phyloP scores from a whole-genome alignment of 2,329 filamentous ascomycete species.

The Diaporthe sp. region DNA sequence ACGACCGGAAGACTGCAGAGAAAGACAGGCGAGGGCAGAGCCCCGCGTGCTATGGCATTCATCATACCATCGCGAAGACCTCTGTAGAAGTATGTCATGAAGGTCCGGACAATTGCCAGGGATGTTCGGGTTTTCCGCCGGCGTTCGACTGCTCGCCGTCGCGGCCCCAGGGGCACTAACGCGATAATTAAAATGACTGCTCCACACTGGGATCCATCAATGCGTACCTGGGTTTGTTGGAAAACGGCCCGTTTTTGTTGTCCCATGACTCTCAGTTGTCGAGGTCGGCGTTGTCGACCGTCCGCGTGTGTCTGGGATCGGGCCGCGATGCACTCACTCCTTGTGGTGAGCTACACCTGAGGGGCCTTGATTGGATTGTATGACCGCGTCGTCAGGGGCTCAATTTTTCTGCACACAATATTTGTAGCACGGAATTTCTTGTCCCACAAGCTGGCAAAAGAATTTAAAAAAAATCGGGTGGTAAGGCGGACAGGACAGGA shows the following conservation, averaged over 20 bases:
- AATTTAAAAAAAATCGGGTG: background rate
- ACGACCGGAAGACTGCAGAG: background rate
- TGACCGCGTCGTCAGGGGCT: background rate
- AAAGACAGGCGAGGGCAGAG: background rate
- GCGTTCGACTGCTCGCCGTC: background rate
- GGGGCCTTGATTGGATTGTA: background rate
- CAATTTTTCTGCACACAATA: too few species aligned
- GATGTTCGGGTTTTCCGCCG: constrained; percentile 16
- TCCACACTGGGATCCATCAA: background rate
- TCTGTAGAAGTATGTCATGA: background rate
- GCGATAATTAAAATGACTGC: constrained; percentile 8
- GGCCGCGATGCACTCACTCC: background rate
- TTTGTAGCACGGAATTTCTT: too few species aligned
- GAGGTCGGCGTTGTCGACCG: background rate
- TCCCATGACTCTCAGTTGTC: background rate
- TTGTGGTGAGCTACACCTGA: background rate
- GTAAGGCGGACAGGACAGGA: background rate
- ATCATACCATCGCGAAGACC: background rate
- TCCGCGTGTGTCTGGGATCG: background rate
- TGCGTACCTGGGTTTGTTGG: background rate
- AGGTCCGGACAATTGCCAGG: background rate
- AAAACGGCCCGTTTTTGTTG: background rate
- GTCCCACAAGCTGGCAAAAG: background rate
- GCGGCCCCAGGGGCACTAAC: background rate
- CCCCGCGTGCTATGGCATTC: background rate